Percentiles rank a stretch among this genome's conserved stretches.
phyloP scores from a whole-genome alignment of 2,329 filamentous ascomycete species.

The Microdochium nivale region DNA sequence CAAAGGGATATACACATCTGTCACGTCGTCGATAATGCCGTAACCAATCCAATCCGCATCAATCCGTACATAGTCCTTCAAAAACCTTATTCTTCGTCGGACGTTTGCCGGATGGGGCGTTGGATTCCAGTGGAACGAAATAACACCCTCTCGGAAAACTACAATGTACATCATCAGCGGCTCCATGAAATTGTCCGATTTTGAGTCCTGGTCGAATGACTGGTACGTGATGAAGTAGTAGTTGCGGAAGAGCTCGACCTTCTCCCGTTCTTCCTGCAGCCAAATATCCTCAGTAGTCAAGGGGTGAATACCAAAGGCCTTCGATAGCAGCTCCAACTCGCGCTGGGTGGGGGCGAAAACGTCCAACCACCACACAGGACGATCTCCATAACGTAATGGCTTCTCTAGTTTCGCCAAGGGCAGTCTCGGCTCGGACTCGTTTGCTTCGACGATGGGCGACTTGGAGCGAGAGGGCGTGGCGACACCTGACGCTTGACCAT shows the following conservation, averaged over 20 bases:
- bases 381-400: slow-evolving; percentile 55
- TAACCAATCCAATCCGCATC: slow-evolving; percentile 98
- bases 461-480: slow-evolving; percentile 6
- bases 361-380: slow-evolving; percentile 96
- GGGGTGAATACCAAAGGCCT: slow-evolving; percentile 91
- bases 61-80: slow-evolving; percentile 87
- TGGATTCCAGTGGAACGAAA: slow-evolving; percentile 96
- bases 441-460: slow-evolving; percentile 3
- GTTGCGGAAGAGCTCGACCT: slow-evolving; percentile 92
- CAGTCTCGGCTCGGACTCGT: slow-evolving; percentile 14
- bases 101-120: slow-evolving; percentile 96
- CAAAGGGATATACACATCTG: slow-evolving; percentile 86
- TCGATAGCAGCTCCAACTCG: slow-evolving; percentile 91
- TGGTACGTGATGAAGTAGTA: slow-evolving; percentile 99
- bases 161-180: slow-evolving; percentile 97
- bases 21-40: slow-evolving; percentile 96
- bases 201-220: slow-evolving; percentile 90
- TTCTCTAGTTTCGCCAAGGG: slow-evolving; percentile 17
- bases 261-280: slow-evolving; percentile 94
- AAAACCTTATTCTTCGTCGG: slow-evolving; percentile 81
- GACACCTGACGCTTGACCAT: not conserved
- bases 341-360: slow-evolving; percentile 82
- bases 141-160: slow-evolving; percentile 89
- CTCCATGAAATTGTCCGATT: slow-evolving; percentile 83
- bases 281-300: slow-evolving; percentile 94